phyloP scores from a whole-genome alignment of 305 asterid genomes.

The Fraxinus greggii region DNA sequence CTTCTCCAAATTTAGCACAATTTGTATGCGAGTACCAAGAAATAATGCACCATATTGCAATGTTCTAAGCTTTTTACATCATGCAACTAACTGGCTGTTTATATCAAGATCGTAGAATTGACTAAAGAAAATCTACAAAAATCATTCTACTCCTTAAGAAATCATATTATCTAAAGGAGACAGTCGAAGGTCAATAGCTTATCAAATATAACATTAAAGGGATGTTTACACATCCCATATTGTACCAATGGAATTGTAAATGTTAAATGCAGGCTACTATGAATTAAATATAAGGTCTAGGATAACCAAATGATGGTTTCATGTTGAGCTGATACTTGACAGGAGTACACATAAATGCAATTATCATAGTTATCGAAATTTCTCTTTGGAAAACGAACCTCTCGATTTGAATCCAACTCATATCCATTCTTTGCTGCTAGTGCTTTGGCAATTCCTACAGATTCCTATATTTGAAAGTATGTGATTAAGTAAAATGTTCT shows the following conservation, averaged over 20 bases:
- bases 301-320: background rate
- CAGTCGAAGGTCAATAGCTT: background rate
- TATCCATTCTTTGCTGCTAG: slow-evolving; percentile 97
- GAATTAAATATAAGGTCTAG: background rate
- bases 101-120: slow-evolving; percentile 10
- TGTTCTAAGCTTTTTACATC: background rate
- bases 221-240: background rate
- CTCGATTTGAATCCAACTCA: slow-evolving; percentile 96
- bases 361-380: slow-evolving; percentile 8
- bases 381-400: slow-evolving; percentile 49
- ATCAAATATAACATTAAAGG: background rate
- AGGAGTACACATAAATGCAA: slow-evolving; percentile 18
- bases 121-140: slow-evolving; percentile 12
- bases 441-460: slow-evolving; percentile 99
- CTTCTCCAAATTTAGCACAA: slow-evolving; percentile 8
- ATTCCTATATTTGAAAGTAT: slow-evolving; percentile 56
- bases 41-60: background rate
- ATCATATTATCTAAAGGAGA: slow-evolving; percentile 10
- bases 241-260: background rate
- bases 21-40: slow-evolving; percentile 7
- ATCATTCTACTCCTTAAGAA: slow-evolving; percentile 13
- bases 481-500: slow-evolving; percentile 15
- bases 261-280: background rate
- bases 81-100: slow-evolving; percentile 5
- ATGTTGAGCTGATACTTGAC: slow-evolving; percentile 10